Percentiles rank a stretch among this genome's conserved stretches.
Evolutionary conservation across 306 rosid species (phyloP).

Genomic region (Medicago truncatula): MtrunA17r5.0-ANR NC_053044.1:56290001-56290500

Average conservation of each 20-base stretch:
- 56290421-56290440: not conserved
- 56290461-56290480: too few species aligned
- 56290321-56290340: not conserved
- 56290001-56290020: constrained; percentile 17
- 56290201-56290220: constrained; percentile 15
- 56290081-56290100: constrained; percentile 16
- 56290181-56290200: constrained; percentile 10
- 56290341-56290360: constrained; percentile 24
- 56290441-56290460: too few species aligned
- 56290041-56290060: constrained; percentile 22
- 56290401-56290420: constrained; percentile 12
- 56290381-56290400: constrained; percentile 1
- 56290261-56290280: not conserved
- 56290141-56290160: not conserved
- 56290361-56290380: constrained; percentile 25
- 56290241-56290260: not conserved
- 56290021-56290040: constrained; percentile 7
- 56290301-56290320: constrained; percentile 12
- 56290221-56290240: not conserved
- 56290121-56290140: not conserved
- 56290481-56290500: too few species aligned
- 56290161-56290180: not conserved
- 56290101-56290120: constrained; percentile 5
- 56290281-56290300: constrained; percentile 21
- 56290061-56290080: constrained; percentile 13